These are phyloP conservation scores for Penicillium steckii DNA, from an alignment of 495 filamentous ascomycete species.

Conservation along the genomic window DNA sequence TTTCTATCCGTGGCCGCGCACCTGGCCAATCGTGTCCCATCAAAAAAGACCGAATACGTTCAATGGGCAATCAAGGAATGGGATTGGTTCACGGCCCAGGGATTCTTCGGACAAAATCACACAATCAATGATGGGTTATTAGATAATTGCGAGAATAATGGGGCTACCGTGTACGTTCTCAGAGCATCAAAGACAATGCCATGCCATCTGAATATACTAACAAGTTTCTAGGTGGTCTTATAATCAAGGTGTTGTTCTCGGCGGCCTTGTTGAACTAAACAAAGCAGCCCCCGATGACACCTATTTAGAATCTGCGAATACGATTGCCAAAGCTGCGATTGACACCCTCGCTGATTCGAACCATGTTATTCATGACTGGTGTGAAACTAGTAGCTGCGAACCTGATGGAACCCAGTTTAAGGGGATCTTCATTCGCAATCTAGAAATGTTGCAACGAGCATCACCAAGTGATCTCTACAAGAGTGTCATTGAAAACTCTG, in stretches of 20 bases:
- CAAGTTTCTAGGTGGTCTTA: constrained; percentile 58
- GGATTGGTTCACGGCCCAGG: constrained; percentile 65
- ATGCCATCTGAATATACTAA: background rate
- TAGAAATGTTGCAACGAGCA: constrained; percentile 54
- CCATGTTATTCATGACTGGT: constrained; percentile 60
- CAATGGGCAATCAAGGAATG: constrained; percentile 57
- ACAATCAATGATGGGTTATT: constrained; percentile 72
- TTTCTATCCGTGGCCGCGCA: constrained; percentile 68
- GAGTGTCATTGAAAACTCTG: constrained; percentile 58
- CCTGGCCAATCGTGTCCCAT: constrained; percentile 64
- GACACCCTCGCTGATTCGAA: constrained; percentile 49
- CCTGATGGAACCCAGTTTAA: constrained; percentile 71
- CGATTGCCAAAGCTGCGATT: constrained; percentile 67
- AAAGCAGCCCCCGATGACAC: constrained; percentile 50
- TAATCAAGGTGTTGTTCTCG: constrained; percentile 78
- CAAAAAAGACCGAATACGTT: constrained; percentile 51
- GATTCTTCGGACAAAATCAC: constrained; percentile 63
- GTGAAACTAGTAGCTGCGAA: constrained; percentile 61
- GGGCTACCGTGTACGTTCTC: constrained; percentile 40
- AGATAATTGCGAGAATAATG: constrained; percentile 63
- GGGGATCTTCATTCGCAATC: constrained; percentile 73
- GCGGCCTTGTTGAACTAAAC: constrained; percentile 66
- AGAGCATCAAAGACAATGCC: too few relatives aligned
- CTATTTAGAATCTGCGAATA: constrained; percentile 55
- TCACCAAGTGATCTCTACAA: constrained; percentile 50